Evolutionary conservation across 2,329 filamentous ascomycete genomes (phyloP).

Genomic region (Thelonectria discophora): DNA sequence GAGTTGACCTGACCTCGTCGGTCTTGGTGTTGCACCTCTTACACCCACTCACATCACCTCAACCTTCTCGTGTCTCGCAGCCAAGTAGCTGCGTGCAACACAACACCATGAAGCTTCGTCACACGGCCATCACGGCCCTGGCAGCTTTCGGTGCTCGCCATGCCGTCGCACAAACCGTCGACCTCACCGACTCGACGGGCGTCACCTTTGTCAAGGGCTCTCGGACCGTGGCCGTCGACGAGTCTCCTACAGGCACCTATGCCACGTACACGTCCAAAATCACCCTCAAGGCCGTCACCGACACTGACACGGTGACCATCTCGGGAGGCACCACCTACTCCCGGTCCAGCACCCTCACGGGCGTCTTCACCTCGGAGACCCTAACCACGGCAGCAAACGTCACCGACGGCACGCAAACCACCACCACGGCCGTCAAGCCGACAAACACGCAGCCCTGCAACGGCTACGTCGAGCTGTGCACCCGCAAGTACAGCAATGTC

Average conservation of each 20-base stretch:
- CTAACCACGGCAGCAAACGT: constrained; percentile 49
- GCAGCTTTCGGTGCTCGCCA: constrained; percentile 34
- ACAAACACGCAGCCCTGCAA: constrained; percentile 85
- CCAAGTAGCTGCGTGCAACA: constrained; percentile 5
- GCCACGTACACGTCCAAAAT: constrained; percentile 40
- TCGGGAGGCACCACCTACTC: constrained; percentile 13
- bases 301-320: constrained; percentile 23
- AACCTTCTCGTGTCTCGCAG: neutral
- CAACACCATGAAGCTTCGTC: constrained; percentile 41
- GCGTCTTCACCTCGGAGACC: constrained; percentile 50
- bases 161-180: constrained; percentile 41
- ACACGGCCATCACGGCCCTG: constrained; percentile 36
- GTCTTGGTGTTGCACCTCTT: neutral
- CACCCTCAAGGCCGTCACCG: constrained; percentile 28
- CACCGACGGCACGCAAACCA: constrained; percentile 50
- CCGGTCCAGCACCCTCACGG: constrained; percentile 56
- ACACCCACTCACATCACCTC: neutral
- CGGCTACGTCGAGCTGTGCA: constrained; percentile 79
- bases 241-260: constrained; percentile 42
- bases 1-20: neutral
- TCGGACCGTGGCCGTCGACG: constrained; percentile 48
- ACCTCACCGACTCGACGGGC: constrained; percentile 45
- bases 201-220: constrained; percentile 51
- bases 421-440: constrained; percentile 52
- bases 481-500: constrained; percentile 81